A percentile compares a stretch with the other conserved stretches of the same genome.
Evolutionary conservation across 345 rosid species (phyloP).

Genomic region (Ailanthus altissimus): DNA sequence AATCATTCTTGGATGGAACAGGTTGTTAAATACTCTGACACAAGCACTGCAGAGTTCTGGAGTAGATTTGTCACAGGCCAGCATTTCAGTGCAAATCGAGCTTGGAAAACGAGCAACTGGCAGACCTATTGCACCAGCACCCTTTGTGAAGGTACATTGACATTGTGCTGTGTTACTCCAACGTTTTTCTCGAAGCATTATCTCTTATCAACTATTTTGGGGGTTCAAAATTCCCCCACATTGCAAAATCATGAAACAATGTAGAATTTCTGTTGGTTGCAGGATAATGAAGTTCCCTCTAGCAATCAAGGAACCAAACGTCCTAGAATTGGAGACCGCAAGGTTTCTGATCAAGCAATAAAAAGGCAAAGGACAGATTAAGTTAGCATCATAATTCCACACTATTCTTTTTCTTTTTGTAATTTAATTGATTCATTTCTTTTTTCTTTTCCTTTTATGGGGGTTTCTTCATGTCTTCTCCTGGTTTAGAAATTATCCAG

Average conservation of each 20-base stretch:
- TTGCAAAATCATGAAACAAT: background rate
- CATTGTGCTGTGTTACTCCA: background rate
- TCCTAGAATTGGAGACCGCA: constrained; percentile 33
- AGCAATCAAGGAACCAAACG: constrained; percentile 34
- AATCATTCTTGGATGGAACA: constrained; percentile 29
- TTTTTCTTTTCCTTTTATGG: constrained; percentile 3
- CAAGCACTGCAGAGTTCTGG: constrained; percentile 85
- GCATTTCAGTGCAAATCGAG: constrained; percentile 82
- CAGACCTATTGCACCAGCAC: constrained; percentile 22
- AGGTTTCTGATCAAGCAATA: constrained; percentile 36
- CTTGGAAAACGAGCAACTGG: constrained; percentile 60
- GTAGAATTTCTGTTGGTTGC: background rate
- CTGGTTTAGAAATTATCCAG: constrained; percentile 36
- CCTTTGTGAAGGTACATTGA: constrained; percentile 37
- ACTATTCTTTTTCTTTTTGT: constrained; percentile 24
- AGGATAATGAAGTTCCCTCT: constrained; percentile 38
- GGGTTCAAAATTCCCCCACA: background rate
- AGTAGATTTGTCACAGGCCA: constrained; percentile 86
- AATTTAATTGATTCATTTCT: constrained; percentile 36
- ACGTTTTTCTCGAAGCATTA: background rate
- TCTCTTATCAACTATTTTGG: background rate
- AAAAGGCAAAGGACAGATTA: constrained; percentile 58
- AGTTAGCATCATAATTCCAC: constrained; percentile 18
- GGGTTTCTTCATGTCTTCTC: constrained; percentile 30
- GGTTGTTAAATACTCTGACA: constrained; percentile 73